phyloP scores from a whole-genome alignment of 2,329 filamentous ascomycete genomes.

The Tolypocladium amazonense region DNA sequence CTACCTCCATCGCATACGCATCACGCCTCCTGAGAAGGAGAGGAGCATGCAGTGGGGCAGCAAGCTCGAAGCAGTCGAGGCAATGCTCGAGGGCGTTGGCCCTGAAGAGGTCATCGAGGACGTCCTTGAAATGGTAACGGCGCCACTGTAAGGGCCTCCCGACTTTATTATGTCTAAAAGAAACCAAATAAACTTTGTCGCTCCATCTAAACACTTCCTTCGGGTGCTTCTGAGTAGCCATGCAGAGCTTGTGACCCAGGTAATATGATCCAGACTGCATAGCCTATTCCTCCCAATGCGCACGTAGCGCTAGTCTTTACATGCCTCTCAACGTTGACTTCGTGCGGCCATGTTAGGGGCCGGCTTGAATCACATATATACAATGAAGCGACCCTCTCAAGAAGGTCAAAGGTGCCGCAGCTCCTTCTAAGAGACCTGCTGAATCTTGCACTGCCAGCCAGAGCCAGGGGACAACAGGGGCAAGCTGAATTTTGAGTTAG shows the following conservation, averaged over 20 bases:
- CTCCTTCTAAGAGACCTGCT: constrained; percentile 50
- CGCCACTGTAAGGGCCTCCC: constrained; percentile 26
- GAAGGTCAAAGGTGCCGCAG: constrained; percentile 1
- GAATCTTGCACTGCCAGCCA: constrained; percentile 84
- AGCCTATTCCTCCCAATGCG: background rate
- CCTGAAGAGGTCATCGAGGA: constrained; percentile 56
- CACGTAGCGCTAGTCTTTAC: background rate
- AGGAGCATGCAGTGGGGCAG: constrained; percentile 92
- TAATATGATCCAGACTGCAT: background rate
- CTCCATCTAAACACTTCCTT: background rate
- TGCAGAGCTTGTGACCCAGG: background rate
- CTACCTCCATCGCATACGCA: constrained; percentile 71
- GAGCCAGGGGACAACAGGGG: constrained; percentile 72
- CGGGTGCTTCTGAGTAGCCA: background rate
- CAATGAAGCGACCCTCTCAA: background rate
- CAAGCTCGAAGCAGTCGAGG: constrained; percentile 55
- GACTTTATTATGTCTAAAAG: constrained; percentile 4
- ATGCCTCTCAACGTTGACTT: background rate
- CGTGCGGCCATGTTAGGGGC: background rate
- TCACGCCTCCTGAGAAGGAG: constrained; percentile 62
- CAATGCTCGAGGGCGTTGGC: constrained; percentile 50
- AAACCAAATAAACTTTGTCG: background rate
- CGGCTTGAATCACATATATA: background rate
- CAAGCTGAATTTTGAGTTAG: constrained; percentile 43
- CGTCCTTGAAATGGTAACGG: constrained; percentile 45